phyloP scores from a whole-genome alignment of 768 basidiomycete species.

The Hericium rajendrae region DNA sequence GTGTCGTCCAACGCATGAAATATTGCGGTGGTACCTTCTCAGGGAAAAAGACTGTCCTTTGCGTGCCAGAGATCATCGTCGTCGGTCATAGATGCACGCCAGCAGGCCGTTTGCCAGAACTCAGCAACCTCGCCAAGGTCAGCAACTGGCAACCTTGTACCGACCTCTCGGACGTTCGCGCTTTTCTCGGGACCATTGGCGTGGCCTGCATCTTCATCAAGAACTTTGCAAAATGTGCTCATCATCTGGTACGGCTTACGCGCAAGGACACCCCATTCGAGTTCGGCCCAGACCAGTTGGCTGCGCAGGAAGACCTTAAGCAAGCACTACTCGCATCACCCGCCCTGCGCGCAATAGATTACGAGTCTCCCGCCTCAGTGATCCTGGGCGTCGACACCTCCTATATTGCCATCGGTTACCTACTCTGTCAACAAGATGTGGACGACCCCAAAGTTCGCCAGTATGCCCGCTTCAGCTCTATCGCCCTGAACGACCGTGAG shows the following conservation, averaged over 20 bases:
- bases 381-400: constrained; percentile 21
- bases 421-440: constrained; percentile 20
- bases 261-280: constrained; percentile 15
- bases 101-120: constrained; percentile 24
- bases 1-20: constrained; percentile 27
- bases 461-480: constrained; percentile 26
- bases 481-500: constrained; percentile 25
- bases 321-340: constrained; percentile 1
- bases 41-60: constrained; percentile 25
- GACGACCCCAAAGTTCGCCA: constrained; percentile 14
- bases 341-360: constrained; percentile 9
- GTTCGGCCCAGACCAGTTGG: constrained; percentile 9
- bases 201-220: constrained; percentile 15
- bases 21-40: constrained; percentile 29
- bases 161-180: constrained; percentile 16
- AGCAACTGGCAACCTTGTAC: constrained; percentile 15
- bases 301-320: constrained; percentile 14
- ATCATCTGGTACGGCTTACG: constrained; percentile 13
- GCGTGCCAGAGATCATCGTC: constrained; percentile 19
- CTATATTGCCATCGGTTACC: constrained; percentile 16
- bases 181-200: constrained; percentile 18
- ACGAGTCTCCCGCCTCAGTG: constrained; percentile 8
- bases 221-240: constrained; percentile 14
- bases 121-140: constrained; percentile 18
- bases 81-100: constrained; percentile 30